A percentile compares a stretch with the other conserved stretches of the same genome.
Evolutionary conservation across 2,329 filamentous ascomycete species (phyloP).

Genomic region (Remersonia thermophila): DNA sequence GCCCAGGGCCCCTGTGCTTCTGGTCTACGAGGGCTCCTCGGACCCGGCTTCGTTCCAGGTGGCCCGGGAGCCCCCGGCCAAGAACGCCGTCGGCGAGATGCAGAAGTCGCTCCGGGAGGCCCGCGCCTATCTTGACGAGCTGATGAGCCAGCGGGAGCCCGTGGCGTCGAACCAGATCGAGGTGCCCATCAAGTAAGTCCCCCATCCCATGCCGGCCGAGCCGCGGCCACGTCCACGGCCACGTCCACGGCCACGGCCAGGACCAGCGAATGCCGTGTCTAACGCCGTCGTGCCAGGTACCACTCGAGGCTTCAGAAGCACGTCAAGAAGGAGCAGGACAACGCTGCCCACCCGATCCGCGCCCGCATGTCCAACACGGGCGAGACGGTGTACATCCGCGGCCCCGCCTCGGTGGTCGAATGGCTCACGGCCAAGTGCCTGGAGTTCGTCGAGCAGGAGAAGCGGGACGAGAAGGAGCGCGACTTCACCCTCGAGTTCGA

Average conservation of each 20-base stretch:
- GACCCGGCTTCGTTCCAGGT: slow-evolving; percentile 38
- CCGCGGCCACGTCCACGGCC: no score
- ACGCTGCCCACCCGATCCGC: slow-evolving; percentile 44
- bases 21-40: slow-evolving; percentile 59
- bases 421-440: slow-evolving; percentile 60
- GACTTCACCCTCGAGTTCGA: slow-evolving; percentile 79
- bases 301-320: slow-evolving; percentile 51
- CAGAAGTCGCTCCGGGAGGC: slow-evolving; percentile 44
- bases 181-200: slow-evolving; percentile 42
- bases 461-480: slow-evolving; percentile 86
- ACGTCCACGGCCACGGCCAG: no score
- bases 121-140: slow-evolving; percentile 41
- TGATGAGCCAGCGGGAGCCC: slow-evolving; percentile 47
- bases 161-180: slow-evolving; percentile 40
- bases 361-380: slow-evolving; percentile 47
- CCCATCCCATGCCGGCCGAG: no score
- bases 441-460: slow-evolving; percentile 74
- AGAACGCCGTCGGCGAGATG: slow-evolving; percentile 40
- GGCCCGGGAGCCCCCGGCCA: slow-evolving; percentile 39
- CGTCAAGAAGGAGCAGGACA: slow-evolving; percentile 53
- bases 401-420: slow-evolving; percentile 60
- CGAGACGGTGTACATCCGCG: slow-evolving; percentile 59
- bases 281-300: no score
- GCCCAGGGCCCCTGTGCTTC: slow-evolving; percentile 47
- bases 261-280: no score